phyloP scores from a whole-genome alignment of 306 rosid species.

The Phaseolus lunatus region DNA sequence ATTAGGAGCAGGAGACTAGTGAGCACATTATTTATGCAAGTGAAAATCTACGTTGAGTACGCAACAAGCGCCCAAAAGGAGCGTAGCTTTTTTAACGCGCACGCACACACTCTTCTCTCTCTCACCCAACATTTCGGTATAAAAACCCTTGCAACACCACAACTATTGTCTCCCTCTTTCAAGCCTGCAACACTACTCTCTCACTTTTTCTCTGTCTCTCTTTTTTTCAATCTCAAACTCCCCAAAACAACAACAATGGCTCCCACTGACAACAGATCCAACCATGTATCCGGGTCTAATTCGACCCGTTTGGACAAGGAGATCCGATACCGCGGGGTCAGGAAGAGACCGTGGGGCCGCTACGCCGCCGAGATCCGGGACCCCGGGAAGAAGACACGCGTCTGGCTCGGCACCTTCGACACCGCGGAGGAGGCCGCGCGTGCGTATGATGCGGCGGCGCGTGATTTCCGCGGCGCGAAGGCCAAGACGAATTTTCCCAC shows the following conservation, averaged over 20 bases:
- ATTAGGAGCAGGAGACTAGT: slow-evolving; percentile 5
- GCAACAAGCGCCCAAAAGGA: slow-evolving; percentile 61
- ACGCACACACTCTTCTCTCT: neutral
- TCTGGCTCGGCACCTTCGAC: slow-evolving; percentile 81
- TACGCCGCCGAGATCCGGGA: slow-evolving; percentile 92
- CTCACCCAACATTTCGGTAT: slow-evolving; percentile 44
- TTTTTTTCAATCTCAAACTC: neutral
- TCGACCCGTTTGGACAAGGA: slow-evolving; percentile 43
- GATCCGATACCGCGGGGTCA: slow-evolving; percentile 74
- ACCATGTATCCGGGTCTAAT: neutral
- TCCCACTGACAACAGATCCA: slow-evolving; percentile 41
- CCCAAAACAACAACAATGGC: slow-evolving; percentile 45
- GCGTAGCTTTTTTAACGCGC: slow-evolving; percentile 58
- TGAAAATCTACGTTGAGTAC: slow-evolving; percentile 53
- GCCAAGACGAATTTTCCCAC: slow-evolving; percentile 75
- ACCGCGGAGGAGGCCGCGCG: slow-evolving; percentile 83
- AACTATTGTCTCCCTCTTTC: slow-evolving; percentile 24
- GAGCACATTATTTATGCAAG: slow-evolving; percentile 36
- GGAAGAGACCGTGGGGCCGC: slow-evolving; percentile 87
- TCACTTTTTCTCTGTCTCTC: neutral
- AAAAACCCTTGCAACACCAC: slow-evolving; percentile 35
- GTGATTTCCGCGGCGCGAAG: slow-evolving; percentile 71
- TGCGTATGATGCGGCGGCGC: slow-evolving; percentile 76
- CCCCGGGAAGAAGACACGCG: slow-evolving; percentile 76
- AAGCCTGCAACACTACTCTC: neutral